Percentiles rank a stretch among this genome's conserved stretches.
Conservation (phyloP, 2,329 filamentous ascomycete species). For the Botryotinia calthae region DNA sequence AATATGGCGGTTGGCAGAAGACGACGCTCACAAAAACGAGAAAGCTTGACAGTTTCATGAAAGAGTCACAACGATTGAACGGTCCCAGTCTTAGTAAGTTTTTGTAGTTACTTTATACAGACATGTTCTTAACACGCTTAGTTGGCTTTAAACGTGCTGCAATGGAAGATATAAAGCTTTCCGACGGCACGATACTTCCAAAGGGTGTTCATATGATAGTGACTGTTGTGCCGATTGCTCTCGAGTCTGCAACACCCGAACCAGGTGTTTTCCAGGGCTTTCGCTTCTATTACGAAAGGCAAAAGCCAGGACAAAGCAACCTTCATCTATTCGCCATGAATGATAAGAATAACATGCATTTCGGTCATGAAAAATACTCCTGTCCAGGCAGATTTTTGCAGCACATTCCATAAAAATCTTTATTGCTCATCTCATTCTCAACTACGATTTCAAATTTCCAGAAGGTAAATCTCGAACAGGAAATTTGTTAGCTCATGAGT, state of each 20-base stretch:
- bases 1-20: slow-evolving; percentile 42
- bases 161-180: slow-evolving; percentile 32
- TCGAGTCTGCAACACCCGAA: not conserved
- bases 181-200: slow-evolving; percentile 38
- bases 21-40: slow-evolving; percentile 25
- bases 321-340: slow-evolving; percentile 38
- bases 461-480: slow-evolving; percentile 65
- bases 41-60: slow-evolving; percentile 43
- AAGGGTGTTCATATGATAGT: slow-evolving; percentile 33
- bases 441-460: slow-evolving; percentile 45
- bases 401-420: slow-evolving; percentile 46
- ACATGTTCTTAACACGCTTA: not conserved
- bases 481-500: slow-evolving; percentile 38
- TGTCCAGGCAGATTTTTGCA: slow-evolving; percentile 45
- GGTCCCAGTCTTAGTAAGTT: slow-evolving; percentile 37
- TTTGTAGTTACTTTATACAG: not conserved
- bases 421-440: slow-evolving; percentile 39
- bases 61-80: slow-evolving; percentile 42
- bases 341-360: slow-evolving; percentile 35
- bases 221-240: slow-evolving; percentile 3
- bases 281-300: slow-evolving; percentile 19
- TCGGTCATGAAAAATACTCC: slow-evolving; percentile 44
- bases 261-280: slow-evolving; percentile 20
- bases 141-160: slow-evolving; percentile 26
- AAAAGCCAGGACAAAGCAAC: slow-evolving; percentile 13